These are phyloP conservation scores for Chaetomiaceae sp. DNA, from an alignment of 2,329 filamentous ascomycete genomes.

Conservation along the genomic window DNA sequence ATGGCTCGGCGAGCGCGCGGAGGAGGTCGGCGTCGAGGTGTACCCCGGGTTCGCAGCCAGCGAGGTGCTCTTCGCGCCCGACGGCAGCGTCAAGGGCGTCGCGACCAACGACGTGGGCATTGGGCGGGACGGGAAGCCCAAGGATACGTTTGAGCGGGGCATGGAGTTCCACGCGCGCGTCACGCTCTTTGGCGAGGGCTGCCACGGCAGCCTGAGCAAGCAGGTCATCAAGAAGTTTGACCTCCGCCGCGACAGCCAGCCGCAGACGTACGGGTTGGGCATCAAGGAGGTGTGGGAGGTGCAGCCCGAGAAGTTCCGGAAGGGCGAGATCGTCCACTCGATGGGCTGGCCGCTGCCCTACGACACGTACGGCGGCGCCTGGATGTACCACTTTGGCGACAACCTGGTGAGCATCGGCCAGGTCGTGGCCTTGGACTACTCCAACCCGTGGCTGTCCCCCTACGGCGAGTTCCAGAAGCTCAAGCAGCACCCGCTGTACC, in stretches of 20 bases:
- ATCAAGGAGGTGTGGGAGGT: conserved; percentile 98
- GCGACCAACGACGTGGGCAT: conserved; percentile 94
- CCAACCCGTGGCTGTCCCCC: conserved; percentile 93
- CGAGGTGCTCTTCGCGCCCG: conserved; percentile 80
- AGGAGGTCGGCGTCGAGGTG: conserved; percentile 91
- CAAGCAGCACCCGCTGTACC: conserved; percentile 94
- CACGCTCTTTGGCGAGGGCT: conserved; percentile 90
- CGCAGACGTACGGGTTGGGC: conserved; percentile 91
- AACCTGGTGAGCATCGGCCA: conserved; percentile 91
- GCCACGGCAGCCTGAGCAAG: conserved; percentile 92
- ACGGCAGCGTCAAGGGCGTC: conserved; percentile 88
- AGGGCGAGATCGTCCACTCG: conserved; percentile 80
- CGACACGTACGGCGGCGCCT: conserved; percentile 94
- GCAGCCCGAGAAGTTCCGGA: conserved; percentile 83
- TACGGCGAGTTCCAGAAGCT: conserved; percentile 98
- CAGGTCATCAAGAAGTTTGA: conserved; percentile 94
- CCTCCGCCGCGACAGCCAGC: conserved; percentile 79
- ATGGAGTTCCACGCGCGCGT: conserved; percentile 97
- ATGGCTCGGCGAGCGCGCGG: conserved; percentile 94
- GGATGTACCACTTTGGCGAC: conserved; percentile 99
- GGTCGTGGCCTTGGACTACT: conserved; percentile 90
- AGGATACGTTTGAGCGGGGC: conserved; percentile 87
- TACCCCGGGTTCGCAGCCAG: conserved; percentile 95
- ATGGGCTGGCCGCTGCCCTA: conserved; percentile 86
- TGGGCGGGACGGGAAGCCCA: conserved; percentile 73